Conservation (phyloP, 2,329 filamentous ascomycete genomes). For the Niveomyces coronatus region DNA sequence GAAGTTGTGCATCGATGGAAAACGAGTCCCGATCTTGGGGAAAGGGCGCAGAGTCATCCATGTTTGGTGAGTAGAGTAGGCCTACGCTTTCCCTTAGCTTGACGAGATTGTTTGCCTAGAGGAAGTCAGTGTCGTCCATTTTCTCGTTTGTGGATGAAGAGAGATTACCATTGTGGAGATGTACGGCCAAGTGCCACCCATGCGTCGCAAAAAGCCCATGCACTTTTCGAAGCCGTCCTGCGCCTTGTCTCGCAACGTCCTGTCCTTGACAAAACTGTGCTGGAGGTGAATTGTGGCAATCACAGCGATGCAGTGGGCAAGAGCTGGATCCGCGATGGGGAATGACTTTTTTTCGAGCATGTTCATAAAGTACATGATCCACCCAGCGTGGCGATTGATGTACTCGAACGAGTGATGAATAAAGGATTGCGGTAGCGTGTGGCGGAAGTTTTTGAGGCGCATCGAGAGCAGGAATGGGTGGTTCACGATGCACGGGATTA, state of each 20-base stretch:
- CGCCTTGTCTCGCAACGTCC: slow-evolving; percentile 14
- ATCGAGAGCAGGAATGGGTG: slow-evolving; percentile 43
- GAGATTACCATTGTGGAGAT: slow-evolving; percentile 17
- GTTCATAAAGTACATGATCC: slow-evolving; percentile 43
- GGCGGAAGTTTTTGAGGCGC: slow-evolving; percentile 40
- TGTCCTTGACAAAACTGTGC: slow-evolving; percentile 34
- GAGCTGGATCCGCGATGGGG: slow-evolving; percentile 24
- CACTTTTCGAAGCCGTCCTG: slow-evolving; percentile 19
- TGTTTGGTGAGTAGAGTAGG: neutral
- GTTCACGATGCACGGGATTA: slow-evolving; percentile 41
- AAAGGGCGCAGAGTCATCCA: neutral
- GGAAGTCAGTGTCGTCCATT: neutral
- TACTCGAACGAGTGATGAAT: slow-evolving; percentile 42
- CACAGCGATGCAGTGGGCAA: slow-evolving; percentile 37
- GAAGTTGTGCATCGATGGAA: slow-evolving; percentile 24
- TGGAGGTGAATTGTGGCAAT: slow-evolving; percentile 44
- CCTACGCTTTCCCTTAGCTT: slow-evolving; percentile 24
- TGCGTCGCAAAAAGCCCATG: slow-evolving; percentile 15
- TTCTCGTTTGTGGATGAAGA: neutral
- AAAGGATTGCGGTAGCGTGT: slow-evolving; percentile 42
- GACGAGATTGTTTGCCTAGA: slow-evolving; percentile 18
- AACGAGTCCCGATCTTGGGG: slow-evolving; percentile 10
- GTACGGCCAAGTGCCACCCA: slow-evolving; percentile 17
- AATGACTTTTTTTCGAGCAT: slow-evolving; percentile 32
- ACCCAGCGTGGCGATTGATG: slow-evolving; percentile 39